Evolutionary conservation across 148 eudicot species (phyloP), one percentile per base, ranked within the genome.

Genomic region (Silene latifolia): DNA sequence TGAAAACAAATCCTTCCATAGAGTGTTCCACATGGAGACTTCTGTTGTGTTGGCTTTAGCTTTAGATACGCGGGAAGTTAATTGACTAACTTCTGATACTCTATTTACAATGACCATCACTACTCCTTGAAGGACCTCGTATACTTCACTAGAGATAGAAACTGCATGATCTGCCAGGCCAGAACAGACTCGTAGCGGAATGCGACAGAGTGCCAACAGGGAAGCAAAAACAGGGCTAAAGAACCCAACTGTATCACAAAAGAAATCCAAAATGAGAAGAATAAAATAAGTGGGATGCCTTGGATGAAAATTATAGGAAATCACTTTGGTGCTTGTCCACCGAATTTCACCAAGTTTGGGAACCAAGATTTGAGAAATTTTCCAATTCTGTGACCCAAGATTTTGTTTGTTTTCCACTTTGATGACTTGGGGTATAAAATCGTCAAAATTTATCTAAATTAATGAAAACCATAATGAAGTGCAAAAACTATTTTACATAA

Each of bases 1-100:
- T 25, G 95, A 90, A 82, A 92, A 89, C 66, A 95, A 90, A 75
- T 95, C 98, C 70, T 87, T 84, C 93, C 93, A 92, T 59, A 95
- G 91, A 65, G 92, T 89, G 44, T 39, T 39, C 44, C 44, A 39
- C 44, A 39, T 39, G 44, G 44, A 39, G 78, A 86, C 87, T 73
- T 92, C 90, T 25, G 81, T 58, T 44, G 90, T 70, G 69, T 72
- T 85, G 56, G 85, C 87, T 77, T 92, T 88, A 60, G 96, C 78
- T 80, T 89, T 87, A 47, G 89, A 88, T 29, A 88, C 11, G 12
- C 84, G 48, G 14, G 72, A 42, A 46, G 74, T 75, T 67, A 81
- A 53, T 25, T 57, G 58, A 35, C 80, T 56, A 35, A 73, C 65
- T 21, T 63, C 78, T 10, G 75, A 56, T 25, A 63, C 78, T 63